phyloP scores from a whole-genome alignment of 2,329 filamentous ascomycete genomes.

The Grosmannia serpens region DNA sequence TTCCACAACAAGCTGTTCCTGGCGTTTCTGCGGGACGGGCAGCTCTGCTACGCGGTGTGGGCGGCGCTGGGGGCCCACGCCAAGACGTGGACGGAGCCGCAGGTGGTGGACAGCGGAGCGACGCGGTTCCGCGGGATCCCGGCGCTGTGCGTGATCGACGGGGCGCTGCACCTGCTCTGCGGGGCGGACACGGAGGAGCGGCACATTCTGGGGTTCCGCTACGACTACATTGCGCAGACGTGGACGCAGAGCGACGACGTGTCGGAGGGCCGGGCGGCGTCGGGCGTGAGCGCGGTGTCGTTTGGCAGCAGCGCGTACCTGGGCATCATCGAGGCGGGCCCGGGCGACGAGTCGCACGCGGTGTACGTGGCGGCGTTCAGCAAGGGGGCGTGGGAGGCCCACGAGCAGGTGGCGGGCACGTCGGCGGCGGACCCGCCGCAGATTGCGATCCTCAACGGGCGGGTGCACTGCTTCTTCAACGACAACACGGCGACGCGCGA shows the following conservation, averaged over 20 bases:
- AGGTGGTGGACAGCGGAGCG: neutral
- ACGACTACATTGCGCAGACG: conserved; percentile 16
- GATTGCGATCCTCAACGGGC: conserved; percentile 19
- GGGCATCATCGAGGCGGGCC: conserved; percentile 17
- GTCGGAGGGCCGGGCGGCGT: conserved; percentile 20
- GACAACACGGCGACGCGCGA: conserved; percentile 17
- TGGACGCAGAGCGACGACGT: conserved; percentile 22
- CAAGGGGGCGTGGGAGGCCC: conserved; percentile 12
- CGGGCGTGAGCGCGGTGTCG: conserved; percentile 22
- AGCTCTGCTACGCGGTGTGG: conserved; percentile 18
- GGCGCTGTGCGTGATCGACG: conserved; percentile 21
- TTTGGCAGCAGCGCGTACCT: conserved; percentile 21
- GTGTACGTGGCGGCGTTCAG: conserved; percentile 14
- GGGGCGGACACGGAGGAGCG: conserved; percentile 14
- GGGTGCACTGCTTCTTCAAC: conserved; percentile 23
- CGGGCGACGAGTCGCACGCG: conserved; percentile 11
- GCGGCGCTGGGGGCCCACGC: conserved; percentile 12
- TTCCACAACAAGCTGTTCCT: conserved; percentile 25
- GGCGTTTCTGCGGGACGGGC: conserved; percentile 18
- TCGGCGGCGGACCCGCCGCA: conserved; percentile 16
- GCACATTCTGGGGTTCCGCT: conserved; percentile 20
- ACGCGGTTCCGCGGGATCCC: conserved; percentile 20
- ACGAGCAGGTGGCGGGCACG: conserved; percentile 12
- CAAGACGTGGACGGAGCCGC: conserved; percentile 10
- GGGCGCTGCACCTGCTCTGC: conserved; percentile 21